phyloP scores from a whole-genome alignment of 1,284 basidiomycete genomes.

The Ustilago bromivora region DNA sequence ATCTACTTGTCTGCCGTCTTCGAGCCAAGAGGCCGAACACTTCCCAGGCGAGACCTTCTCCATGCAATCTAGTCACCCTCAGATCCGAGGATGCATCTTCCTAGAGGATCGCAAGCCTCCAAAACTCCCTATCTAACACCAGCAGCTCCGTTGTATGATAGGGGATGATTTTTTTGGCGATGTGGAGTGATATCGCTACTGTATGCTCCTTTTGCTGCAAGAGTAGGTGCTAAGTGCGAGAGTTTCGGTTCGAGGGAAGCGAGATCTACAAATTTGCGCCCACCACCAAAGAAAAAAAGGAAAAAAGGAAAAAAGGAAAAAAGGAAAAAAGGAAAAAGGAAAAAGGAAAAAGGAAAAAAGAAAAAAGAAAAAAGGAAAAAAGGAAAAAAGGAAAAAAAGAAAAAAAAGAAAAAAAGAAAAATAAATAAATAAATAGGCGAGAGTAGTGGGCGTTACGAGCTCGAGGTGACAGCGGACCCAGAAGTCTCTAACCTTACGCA shows the following conservation, averaged over 20 bases:
- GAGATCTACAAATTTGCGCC: not conserved
- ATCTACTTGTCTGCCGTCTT: not conserved
- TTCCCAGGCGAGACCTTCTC: not conserved
- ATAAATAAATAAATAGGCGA: too few relatives aligned
- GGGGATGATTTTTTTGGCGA: not conserved
- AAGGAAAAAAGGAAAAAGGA: accelerated
- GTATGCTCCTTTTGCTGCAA: not conserved
- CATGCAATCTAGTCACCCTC: not conserved
- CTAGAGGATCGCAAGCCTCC: not conserved
- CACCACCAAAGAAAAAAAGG: not conserved
- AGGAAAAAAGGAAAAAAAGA: not conserved
- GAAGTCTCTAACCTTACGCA: not conserved
- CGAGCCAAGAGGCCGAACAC: not conserved
- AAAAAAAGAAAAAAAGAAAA: too few relatives aligned
- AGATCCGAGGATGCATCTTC: constrained; percentile 1
- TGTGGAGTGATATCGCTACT: not conserved
- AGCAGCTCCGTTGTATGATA: not conserved
- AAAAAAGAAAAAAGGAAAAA: not conserved
- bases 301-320: not conserved
- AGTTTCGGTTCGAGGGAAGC: constrained; percentile 1
- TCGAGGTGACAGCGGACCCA: not conserved
- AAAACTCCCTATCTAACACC: not conserved
- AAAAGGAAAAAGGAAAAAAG: accelerated
- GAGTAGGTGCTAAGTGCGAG: not conserved
- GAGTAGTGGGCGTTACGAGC: too few relatives aligned